These are phyloP conservation scores for Butyriboletus loyo DNA, from an alignment of 768 basidiomycete genomes.

Conservation along the genomic window DNA sequence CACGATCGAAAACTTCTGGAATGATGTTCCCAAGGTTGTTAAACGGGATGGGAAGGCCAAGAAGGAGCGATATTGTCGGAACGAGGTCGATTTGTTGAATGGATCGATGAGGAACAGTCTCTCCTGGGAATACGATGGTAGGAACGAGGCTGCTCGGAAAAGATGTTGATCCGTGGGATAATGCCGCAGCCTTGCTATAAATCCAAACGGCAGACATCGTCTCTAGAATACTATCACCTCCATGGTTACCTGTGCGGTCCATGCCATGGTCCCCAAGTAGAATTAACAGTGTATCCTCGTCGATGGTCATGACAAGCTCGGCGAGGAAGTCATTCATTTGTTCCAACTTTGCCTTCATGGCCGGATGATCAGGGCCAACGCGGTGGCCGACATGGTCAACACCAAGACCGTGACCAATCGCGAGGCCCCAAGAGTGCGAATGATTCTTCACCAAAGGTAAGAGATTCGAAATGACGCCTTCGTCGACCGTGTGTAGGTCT, in stretches of 20 bases:
- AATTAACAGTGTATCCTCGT: conserved; percentile 88
- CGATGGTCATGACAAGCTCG: conserved; percentile 67
- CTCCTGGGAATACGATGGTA: conserved; percentile 58
- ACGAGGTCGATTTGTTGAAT: conserved; percentile 94
- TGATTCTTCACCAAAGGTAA: conserved; percentile 68
- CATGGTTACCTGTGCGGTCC: conserved; percentile 93
- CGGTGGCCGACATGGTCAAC: conserved; percentile 97
- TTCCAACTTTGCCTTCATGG: conserved; percentile 78
- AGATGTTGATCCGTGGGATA: conserved; percentile 35
- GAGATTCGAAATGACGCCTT: conserved; percentile 81
- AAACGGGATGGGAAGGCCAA: conserved; percentile 92
- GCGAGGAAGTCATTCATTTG: conserved; percentile 85
- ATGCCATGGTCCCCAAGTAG: conserved; percentile 97
- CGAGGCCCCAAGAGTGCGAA: conserved; percentile 70
- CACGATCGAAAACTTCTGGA: conserved; percentile 82
- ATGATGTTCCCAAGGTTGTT: conserved; percentile 92
- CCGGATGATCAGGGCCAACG: conserved; percentile 83
- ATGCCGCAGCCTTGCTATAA: conserved; percentile 71
- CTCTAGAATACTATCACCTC: conserved; percentile 84
- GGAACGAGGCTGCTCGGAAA: conserved; percentile 54
- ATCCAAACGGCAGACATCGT: conserved; percentile 88
- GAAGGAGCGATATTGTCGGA: conserved; percentile 81
- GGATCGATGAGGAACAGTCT: conserved; percentile 50
- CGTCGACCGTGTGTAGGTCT: conserved; percentile 93
- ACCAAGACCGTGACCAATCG: conserved; percentile 91